These are phyloP conservation scores for Lasiosphaeria miniovina DNA, from an alignment of 495 filamentous ascomycete genomes.

Conservation along the genomic window DNA sequence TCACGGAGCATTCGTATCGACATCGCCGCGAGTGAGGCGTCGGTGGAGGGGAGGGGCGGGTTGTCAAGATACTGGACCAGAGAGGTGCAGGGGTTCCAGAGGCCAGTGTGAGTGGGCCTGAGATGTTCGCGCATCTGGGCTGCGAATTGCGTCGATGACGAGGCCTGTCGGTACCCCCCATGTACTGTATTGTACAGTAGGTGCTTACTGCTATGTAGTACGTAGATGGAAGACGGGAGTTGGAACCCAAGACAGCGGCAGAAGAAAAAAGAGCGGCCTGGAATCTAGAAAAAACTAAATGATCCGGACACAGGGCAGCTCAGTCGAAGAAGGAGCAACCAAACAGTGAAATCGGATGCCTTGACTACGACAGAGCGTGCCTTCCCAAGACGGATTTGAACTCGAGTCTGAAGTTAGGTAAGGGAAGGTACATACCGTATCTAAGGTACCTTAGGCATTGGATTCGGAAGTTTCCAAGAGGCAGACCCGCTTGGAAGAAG, in stretches of 20 bases:
- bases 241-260: background rate
- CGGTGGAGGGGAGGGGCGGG: slow-evolving; percentile 17
- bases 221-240: background rate
- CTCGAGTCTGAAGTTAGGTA: too few relatives aligned
- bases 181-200: too few relatives aligned
- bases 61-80: slow-evolving; percentile 9
- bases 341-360: too few relatives aligned
- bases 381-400: too few relatives aligned
- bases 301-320: too few relatives aligned
- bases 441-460: too few relatives aligned
- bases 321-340: too few relatives aligned
- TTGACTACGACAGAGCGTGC: too few relatives aligned
- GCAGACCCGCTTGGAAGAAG: background rate
- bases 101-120: background rate
- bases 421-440: too few relatives aligned
- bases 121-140: background rate
- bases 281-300: background rate
- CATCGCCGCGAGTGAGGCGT: background rate
- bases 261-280: slow-evolving; percentile 1
- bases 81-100: background rate
- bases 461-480: background rate
- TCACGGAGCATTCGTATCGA: background rate
- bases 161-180: too few relatives aligned
- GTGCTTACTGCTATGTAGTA: too few relatives aligned
- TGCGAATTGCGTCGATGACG: slow-evolving; percentile 2